phyloP scores from a whole-genome alignment of 768 basidiomycete species.

The Pleurotus sapidus region DNA sequence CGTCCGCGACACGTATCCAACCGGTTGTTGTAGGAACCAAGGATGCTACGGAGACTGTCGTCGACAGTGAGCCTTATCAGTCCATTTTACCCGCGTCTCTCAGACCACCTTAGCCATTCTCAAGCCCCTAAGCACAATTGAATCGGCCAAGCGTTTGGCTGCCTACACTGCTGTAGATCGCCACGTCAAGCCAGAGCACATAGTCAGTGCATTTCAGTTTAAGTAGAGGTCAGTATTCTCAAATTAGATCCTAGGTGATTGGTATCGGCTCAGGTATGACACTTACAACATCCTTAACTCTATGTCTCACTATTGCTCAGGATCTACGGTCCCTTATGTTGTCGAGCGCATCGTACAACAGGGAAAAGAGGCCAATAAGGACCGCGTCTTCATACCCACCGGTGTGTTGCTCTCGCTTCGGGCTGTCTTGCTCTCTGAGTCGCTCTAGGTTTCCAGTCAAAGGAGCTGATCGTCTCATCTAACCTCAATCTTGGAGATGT shows the following conservation, averaged over 20 bases:
- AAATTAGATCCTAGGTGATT: slow-evolving; percentile 52
- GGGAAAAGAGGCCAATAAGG: slow-evolving; percentile 69
- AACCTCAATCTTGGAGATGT: slow-evolving; percentile 82
- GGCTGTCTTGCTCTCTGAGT: slow-evolving; percentile 4
- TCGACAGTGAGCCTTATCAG: neutral
- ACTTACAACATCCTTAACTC: neutral
- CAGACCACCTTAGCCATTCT: slow-evolving; percentile 4
- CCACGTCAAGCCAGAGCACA: slow-evolving; percentile 80
- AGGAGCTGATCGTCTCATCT: slow-evolving; percentile 85
- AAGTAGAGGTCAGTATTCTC: neutral
- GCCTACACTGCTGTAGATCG: slow-evolving; percentile 94
- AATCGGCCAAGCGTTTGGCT: slow-evolving; percentile 85
- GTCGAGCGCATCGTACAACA: slow-evolving; percentile 92
- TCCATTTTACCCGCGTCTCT: too few relatives aligned
- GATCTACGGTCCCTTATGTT: slow-evolving; percentile 94
- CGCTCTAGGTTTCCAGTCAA: slow-evolving; percentile 83
- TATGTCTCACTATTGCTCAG: slow-evolving; percentile 29
- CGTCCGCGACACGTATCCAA: slow-evolving; percentile 3
- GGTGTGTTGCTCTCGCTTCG: slow-evolving; percentile 37
- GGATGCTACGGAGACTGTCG: neutral
- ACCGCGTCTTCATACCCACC: slow-evolving; percentile 87
- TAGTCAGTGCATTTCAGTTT: slow-evolving; percentile 42
- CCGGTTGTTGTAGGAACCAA: neutral
- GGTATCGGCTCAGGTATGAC: slow-evolving; percentile 80
- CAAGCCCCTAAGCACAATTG: slow-evolving; percentile 47